phyloP scores from a whole-genome alignment of 2,329 filamentous ascomycete genomes.

The Aspergillus neoniger region DNA sequence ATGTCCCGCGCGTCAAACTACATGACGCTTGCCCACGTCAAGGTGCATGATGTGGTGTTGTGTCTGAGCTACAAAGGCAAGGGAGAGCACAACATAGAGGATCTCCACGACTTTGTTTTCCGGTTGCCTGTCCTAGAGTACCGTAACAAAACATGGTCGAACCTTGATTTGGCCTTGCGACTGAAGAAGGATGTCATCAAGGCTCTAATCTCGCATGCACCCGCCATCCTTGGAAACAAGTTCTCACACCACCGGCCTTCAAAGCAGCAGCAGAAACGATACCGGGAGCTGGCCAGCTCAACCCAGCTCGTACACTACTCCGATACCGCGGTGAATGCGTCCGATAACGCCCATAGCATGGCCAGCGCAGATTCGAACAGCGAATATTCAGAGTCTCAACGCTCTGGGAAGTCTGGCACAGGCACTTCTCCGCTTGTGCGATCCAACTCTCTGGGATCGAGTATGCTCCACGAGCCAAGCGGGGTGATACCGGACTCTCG shows the following conservation, averaged over 20 bases:
- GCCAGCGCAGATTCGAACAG: constrained; percentile 42
- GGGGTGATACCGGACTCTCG: constrained; percentile 33
- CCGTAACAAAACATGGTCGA: constrained; percentile 98
- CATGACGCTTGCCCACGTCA: constrained; percentile 95
- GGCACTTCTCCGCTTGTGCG: constrained; percentile 39
- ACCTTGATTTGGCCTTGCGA: constrained; percentile 86
- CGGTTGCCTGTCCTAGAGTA: constrained; percentile 92
- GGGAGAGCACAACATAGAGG: constrained; percentile 91
- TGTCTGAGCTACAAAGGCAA: constrained; percentile 97
- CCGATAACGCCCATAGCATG: constrained; percentile 36
- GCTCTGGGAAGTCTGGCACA: constrained; percentile 38
- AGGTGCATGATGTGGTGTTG: constrained; percentile 90
- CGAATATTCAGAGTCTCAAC: constrained; percentile 40
- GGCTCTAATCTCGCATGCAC: constrained; percentile 90
- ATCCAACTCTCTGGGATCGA: constrained; percentile 39
- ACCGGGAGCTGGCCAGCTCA: constrained; percentile 81
- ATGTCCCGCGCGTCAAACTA: constrained; percentile 92
- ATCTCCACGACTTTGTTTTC: constrained; percentile 97
- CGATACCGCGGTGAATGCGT: constrained; percentile 30
- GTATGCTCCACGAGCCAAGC: constrained; percentile 29
- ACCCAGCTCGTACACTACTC: constrained; percentile 62
- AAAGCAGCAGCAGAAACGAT: constrained; percentile 73
- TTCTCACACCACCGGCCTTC: constrained; percentile 84
- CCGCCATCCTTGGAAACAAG: constrained; percentile 96
- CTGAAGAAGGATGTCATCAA: constrained; percentile 94